Conservation (phyloP, 1,284 basidiomycete genomes). For the Golubevia pallescens region DNA sequence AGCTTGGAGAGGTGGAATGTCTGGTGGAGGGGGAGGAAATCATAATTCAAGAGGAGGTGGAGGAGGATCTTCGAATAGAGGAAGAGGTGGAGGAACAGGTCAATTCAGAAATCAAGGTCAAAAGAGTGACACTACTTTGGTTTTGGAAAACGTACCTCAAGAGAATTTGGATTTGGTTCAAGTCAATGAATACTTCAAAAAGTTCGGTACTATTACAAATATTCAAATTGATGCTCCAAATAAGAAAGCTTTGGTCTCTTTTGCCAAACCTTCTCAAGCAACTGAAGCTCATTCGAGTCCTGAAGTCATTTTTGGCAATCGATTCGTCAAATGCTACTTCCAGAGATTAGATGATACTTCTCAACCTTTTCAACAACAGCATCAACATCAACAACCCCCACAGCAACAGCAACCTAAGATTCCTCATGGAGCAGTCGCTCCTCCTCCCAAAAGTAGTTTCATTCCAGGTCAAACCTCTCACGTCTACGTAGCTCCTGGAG, state of each 20-base stretch:
- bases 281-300: constrained; percentile 87
- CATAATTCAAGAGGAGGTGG: neutral
- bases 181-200: constrained; percentile 87
- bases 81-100: neutral
- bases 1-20: neutral
- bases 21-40: too few species aligned
- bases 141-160: constrained; percentile 90
- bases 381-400: too few species aligned
- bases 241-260: constrained; percentile 82
- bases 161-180: constrained; percentile 78
- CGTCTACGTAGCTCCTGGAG: constrained; percentile 46
- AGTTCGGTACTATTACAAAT: constrained; percentile 90
- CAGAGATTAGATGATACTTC: too few species aligned
- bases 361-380: too few species aligned
- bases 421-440: constrained; percentile 20
- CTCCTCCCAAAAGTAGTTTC: constrained; percentile 31
- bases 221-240: constrained; percentile 82
- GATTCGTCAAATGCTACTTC: constrained; percentile 77
- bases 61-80: neutral
- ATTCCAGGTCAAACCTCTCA: constrained; percentile 45
- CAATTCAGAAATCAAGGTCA: neutral
- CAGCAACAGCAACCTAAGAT: neutral
- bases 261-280: constrained; percentile 82
- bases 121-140: constrained; percentile 75
- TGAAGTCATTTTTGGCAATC: constrained; percentile 88